Percentiles rank a stretch among this genome's conserved stretches.
Evolutionary conservation across 1,284 basidiomycete species (phyloP).

Genomic region (Cryptococcus sp.): DNA sequence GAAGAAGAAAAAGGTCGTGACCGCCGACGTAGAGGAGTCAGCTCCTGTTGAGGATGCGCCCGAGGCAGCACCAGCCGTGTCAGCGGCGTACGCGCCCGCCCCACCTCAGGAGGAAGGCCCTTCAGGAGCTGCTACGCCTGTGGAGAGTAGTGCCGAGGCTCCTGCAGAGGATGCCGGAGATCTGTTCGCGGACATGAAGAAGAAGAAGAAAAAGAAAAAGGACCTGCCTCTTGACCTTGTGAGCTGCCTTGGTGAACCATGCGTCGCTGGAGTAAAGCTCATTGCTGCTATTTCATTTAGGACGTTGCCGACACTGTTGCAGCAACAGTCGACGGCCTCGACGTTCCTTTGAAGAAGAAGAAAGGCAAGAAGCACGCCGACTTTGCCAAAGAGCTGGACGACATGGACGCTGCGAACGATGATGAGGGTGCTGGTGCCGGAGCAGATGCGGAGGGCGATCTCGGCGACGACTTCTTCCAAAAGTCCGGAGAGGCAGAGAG

Average conservation of each 20-base stretch:
- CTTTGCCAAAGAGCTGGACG: constrained; percentile 71
- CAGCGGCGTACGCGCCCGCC: constrained; percentile 30
- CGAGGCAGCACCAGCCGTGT: constrained; percentile 28
- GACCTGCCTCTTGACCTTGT: constrained; percentile 52
- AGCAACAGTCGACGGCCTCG: constrained; percentile 53
- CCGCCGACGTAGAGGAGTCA: constrained; percentile 51
- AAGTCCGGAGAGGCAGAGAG: constrained; percentile 62
- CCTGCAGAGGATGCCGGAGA: constrained; percentile 41
- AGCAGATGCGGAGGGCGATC: constrained; percentile 67
- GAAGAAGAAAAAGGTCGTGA: constrained; percentile 57
- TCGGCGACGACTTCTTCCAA: constrained; percentile 79
- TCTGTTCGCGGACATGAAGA: constrained; percentile 59
- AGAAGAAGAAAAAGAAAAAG: constrained; percentile 59
- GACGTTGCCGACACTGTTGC: constrained; percentile 29
- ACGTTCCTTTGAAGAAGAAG: constrained; percentile 59
- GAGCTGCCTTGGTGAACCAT: constrained; percentile 1
- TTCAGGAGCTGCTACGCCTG: constrained; percentile 27
- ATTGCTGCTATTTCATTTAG: constrained; percentile 4
- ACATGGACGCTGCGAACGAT: constrained; percentile 59
- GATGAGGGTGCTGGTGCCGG: constrained; percentile 61
- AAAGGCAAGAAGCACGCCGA: constrained; percentile 57
- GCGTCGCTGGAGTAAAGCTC: neutral
- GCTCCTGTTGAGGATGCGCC: constrained; percentile 42
- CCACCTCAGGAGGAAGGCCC: constrained; percentile 26
- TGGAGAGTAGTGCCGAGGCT: constrained; percentile 23